phyloP scores from a whole-genome alignment of 768 basidiomycete genomes.

The Hypholoma fasciculare region DNA sequence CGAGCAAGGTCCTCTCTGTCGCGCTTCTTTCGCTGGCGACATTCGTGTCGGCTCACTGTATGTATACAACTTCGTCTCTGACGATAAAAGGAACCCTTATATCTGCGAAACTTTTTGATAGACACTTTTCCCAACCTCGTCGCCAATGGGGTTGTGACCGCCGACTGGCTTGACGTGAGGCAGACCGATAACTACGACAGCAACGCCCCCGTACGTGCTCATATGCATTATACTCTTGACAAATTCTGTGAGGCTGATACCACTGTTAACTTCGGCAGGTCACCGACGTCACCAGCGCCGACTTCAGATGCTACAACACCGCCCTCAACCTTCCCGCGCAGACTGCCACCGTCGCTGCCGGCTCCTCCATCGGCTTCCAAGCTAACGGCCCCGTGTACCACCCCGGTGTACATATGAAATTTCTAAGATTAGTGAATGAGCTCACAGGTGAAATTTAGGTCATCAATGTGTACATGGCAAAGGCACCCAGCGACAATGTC shows the following conservation, averaged over 20 bases:
- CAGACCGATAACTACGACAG: slow-evolving; percentile 47
- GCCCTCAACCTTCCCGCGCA: slow-evolving; percentile 37
- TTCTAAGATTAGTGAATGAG: too few relatives aligned
- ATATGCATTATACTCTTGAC: not conserved
- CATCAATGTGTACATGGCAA: slow-evolving; percentile 23
- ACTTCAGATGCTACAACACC: slow-evolving; percentile 47
- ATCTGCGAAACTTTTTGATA: slow-evolving; percentile 7
- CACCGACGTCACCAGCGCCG: slow-evolving; percentile 44
- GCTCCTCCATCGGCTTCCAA: slow-evolving; percentile 20
- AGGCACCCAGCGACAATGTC: slow-evolving; percentile 28
- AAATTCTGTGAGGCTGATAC: not conserved
- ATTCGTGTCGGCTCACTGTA: slow-evolving; percentile 25
- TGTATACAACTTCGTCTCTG: slow-evolving; percentile 5
- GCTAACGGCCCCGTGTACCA: slow-evolving; percentile 15
- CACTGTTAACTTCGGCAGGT: slow-evolving; percentile 27
- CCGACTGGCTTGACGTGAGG: slow-evolving; percentile 42
- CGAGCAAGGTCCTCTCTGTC: slow-evolving; percentile 16
- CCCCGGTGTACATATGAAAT: slow-evolving; percentile 14
- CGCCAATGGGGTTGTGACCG: slow-evolving; percentile 35
- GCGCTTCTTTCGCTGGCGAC: slow-evolving; percentile 20
- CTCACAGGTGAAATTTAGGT: slow-evolving; percentile 5
- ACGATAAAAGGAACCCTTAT: not conserved
- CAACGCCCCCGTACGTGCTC: slow-evolving; percentile 31
- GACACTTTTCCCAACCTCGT: slow-evolving; percentile 48
- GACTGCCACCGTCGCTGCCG: slow-evolving; percentile 35